A percentile compares a stretch with the other conserved stretches of the same genome.
Conservation (phyloP, 1,139 yeast species). For the Sugiyamaella pinicola region DNA sequence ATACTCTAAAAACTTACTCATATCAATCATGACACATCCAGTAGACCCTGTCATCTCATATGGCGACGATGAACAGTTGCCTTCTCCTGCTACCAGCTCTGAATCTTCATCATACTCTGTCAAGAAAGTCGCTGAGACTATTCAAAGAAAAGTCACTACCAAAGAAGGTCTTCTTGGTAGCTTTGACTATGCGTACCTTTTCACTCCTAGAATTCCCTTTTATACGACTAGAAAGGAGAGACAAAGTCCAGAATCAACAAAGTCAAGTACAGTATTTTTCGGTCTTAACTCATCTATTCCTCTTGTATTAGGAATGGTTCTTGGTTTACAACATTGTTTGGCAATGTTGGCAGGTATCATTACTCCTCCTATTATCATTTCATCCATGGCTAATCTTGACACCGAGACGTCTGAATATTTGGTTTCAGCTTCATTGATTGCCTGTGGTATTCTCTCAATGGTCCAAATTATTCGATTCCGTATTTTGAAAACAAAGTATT, state of each 20-base stretch:
- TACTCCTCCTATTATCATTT: slow-evolving; percentile 78
- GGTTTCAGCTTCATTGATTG: slow-evolving; percentile 75
- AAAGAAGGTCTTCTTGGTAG: slow-evolving; percentile 79
- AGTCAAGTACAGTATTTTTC: slow-evolving; percentile 66
- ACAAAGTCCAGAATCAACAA: slow-evolving; percentile 45
- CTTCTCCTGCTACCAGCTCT: slow-evolving; percentile 5
- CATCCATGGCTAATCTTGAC: slow-evolving; percentile 60
- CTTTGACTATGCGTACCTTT: slow-evolving; percentile 75
- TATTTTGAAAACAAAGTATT: slow-evolving; percentile 69
- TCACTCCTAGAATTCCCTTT: slow-evolving; percentile 78
- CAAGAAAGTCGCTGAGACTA: not conserved
- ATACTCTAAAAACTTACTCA: not conserved
- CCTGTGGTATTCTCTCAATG: slow-evolving; percentile 70
- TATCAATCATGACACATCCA: not conserved
- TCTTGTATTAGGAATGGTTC: slow-evolving; percentile 64
- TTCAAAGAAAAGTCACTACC: slow-evolving; percentile 46
- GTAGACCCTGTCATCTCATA: slow-evolving; percentile 4
- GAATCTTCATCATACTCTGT: not conserved
- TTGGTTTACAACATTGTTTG: slow-evolving; percentile 84
- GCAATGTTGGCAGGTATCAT: slow-evolving; percentile 92
- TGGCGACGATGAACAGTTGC: slow-evolving; percentile 5
- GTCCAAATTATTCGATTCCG: slow-evolving; percentile 83
- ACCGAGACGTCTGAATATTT: slow-evolving; percentile 60
- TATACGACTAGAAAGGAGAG: slow-evolving; percentile 41
- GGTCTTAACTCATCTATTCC: slow-evolving; percentile 82